Evolutionary conservation across 371 early-diverging fungal genomes (phyloP), one percentile per base, ranked within the genome.

Genomic region (Enterocytospora artemiae): DNA sequence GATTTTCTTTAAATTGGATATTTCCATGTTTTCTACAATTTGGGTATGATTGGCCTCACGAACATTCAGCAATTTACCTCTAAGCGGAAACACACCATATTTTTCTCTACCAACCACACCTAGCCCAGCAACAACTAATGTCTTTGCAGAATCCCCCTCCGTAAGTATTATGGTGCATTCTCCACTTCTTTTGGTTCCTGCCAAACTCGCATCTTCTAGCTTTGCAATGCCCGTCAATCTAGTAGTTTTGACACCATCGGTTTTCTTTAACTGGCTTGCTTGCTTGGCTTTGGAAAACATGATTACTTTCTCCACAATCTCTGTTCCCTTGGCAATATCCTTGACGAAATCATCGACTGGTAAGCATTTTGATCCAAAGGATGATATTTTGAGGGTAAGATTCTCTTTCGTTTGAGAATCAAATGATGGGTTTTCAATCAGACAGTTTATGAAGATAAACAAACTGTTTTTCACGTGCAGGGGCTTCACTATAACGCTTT

Each of bases 401-500:
- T 83, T 89, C 71, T 96, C 98, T 78, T 97, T 97, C 20, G 97
- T 98, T 77, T 97, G 99, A 4, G 93, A 91, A 77, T 97, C 95
- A 78, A 98, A 98, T 0, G 91, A 80, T 1, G 99, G 95, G 75
- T 98, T 98, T 70, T 91, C 93, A 59, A 98, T 92, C 59, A 87
- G 72, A 71, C 87, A 88, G 79, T 98, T 98, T 72, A 98, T 82
- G 79, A 95, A 97, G 4, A 98, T 65, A 82, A 86, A 90, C 76
- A 96, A 82, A 61, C 90, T 88, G 50, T 81, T 87, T 76, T 91
- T 92, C 74, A 92, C 85, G 65, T 89, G 87, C 71, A 84, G 80
- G 3, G 91, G 87, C 78, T 87, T 89, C 44, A 91, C 74, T 24
- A 69, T 52, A 62, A 66, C 24, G 56, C 65, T 76, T 65, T 82